A percentile compares a stretch with the other conserved stretches of the same genome.
phyloP scores from a whole-genome alignment of 148 eudicot genomes.

The Persicaria maculosa region DNA sequence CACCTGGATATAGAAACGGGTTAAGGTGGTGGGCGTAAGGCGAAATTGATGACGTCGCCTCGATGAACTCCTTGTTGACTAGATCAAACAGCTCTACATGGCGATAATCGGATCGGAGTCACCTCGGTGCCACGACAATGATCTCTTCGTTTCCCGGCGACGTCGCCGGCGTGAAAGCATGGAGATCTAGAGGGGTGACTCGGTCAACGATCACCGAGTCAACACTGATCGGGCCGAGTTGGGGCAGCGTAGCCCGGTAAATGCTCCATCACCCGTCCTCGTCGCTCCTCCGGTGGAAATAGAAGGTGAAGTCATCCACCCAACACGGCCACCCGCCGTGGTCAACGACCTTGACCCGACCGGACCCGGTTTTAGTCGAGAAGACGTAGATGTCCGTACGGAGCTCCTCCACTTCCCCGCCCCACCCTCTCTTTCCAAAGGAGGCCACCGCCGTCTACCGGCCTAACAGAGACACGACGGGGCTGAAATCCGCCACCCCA shows the following conservation, averaged over 20 bases:
- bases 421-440: too few species aligned
- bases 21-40: constrained; percentile 57
- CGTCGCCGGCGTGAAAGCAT: constrained; percentile 81
- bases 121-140: constrained; percentile 66
- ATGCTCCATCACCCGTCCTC: constrained; percentile 90
- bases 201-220: constrained; percentile 56
- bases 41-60: constrained; percentile 45
- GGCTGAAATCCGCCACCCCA: too few species aligned
- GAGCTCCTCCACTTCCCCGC: too few species aligned
- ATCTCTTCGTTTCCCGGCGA: constrained; percentile 44
- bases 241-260: constrained; percentile 33
- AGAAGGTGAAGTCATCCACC: constrained; percentile 61
- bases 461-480: too few species aligned
- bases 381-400: too few species aligned
- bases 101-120: constrained; percentile 53
- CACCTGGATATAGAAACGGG: constrained; percentile 69
- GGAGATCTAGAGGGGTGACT: constrained; percentile 86
- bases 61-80: constrained; percentile 28
- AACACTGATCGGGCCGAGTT: too few species aligned
- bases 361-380: too few species aligned
- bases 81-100: constrained; percentile 74
- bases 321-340: constrained; percentile 95
- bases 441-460: too few species aligned
- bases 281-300: constrained; percentile 56
- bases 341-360: too few species aligned